Base-by-base conservation (phyloP, 164 flowering plant species). In the Liquidambar formosana region DNA sequence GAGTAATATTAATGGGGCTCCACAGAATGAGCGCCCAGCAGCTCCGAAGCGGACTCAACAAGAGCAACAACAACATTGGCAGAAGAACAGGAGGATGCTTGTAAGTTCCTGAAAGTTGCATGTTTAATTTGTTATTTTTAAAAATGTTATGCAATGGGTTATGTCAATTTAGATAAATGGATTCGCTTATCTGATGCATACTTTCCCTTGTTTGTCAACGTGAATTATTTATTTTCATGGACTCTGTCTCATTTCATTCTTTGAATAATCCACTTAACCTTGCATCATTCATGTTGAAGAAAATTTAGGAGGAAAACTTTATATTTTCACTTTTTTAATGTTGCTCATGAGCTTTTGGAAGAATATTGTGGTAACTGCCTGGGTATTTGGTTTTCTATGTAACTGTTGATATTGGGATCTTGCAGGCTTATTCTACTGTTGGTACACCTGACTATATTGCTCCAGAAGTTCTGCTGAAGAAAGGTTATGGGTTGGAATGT, bases 401-500 rank as follows among this genome's bases (percentile, higher is more conserved):
- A 1, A 33, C 1, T 59, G 13, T 66, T 46, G 15, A 43, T 66
- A 10, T 41, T 71, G 63, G 57, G 38, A 44, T 19, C 19, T n/a
- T 82, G 75, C 85, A 89, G 94, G 94, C 94, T 56, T 89, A 84
- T 72, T 89, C 94, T 16, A 89, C 94, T 72, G 94, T 89, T 73
- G 94, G 94, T 45, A 89, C 92, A 51, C 94, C 94, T 21, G 92
- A 89, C 64, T 89, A 89, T 63, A 87, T 89, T 77, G 92, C 94
- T 75, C 94, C 94, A 53, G 94, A 89, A 77, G 94, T 89, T 72
- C 75, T 89, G 10, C 65, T 87, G 76, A 89, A 89, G 79, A 89
- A 89, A 66, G 94, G 92, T 59, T 89, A 89, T 77, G 89, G 82
- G 27, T 73, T 89, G 90, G 94, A 89, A 76, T 89, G 94, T 77